Evolutionary conservation across 352 stramenopile genomes (phyloP).

Genomic region (Pythium plurisporium): DNA sequence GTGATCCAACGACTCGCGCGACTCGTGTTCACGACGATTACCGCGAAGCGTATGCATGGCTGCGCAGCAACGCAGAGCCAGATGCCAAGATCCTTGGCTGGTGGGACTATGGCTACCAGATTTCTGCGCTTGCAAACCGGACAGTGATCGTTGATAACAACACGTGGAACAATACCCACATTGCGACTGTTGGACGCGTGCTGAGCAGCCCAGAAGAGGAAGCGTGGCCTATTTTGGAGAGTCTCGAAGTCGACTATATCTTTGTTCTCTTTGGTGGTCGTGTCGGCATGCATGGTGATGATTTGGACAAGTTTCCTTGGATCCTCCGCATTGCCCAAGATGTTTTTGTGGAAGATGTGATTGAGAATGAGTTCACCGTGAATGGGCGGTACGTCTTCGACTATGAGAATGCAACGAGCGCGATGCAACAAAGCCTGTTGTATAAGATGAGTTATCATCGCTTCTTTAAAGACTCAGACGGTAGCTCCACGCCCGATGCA

Average conservation of each 20-base stretch:
- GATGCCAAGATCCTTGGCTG: constrained; percentile 75
- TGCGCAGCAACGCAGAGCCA: constrained; percentile 62
- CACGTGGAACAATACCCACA: constrained; percentile 97
- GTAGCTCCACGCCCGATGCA: no score
- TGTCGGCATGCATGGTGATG: constrained; percentile 70
- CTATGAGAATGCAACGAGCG: constrained; percentile 29
- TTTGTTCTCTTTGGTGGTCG: constrained; percentile 76
- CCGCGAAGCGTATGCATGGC: constrained; percentile 78
- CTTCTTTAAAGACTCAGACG: constrained; percentile 89
- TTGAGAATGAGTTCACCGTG: constrained; percentile 85
- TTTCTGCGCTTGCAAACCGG: constrained; percentile 76
- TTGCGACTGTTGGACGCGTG: constrained; percentile 90
- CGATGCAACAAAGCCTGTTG: constrained; percentile 87
- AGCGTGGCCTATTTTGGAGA: constrained; percentile 65
- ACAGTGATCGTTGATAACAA: constrained; percentile 94
- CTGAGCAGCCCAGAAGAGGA: constrained; percentile 64
- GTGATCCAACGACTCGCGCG: constrained; percentile 37
- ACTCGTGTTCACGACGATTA: constrained; percentile 61
- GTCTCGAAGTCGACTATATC: constrained; percentile 78
- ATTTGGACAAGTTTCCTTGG: constrained; percentile 93
- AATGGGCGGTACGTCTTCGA: constrained; percentile 4
- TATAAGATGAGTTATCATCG: constrained; percentile 95
- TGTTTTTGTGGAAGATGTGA: constrained; percentile 84
- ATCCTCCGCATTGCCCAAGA: constrained; percentile 90
- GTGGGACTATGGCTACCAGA: constrained; percentile 89